A percentile compares a stretch with the other conserved stretches of the same genome.
Evolutionary conservation across 768 basidiomycete genomes (phyloP).

Genomic region (Suillus discolor): DNA sequence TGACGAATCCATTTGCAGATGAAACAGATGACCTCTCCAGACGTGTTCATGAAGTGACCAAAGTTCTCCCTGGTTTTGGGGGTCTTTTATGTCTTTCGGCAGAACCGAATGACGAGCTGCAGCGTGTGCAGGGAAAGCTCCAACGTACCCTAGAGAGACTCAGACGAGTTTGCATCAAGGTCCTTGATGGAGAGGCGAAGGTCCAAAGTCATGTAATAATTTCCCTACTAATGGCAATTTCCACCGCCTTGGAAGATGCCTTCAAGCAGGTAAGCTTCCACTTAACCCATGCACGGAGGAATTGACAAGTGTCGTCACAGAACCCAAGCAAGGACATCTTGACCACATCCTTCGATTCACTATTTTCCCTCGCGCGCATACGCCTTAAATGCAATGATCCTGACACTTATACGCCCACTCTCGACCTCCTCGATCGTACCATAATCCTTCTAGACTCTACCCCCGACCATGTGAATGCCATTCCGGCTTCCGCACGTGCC

Average conservation of each 20-base stretch:
- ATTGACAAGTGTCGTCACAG: constrained; percentile 5
- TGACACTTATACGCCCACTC: constrained; percentile 47
- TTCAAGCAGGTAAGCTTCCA: constrained; percentile 32
- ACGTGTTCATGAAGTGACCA: constrained; percentile 22
- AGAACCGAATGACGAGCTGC: constrained; percentile 35
- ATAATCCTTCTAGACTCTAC: constrained; percentile 25
- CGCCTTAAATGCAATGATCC: constrained; percentile 42
- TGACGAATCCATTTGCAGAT: not conserved
- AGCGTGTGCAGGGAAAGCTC: constrained; percentile 51
- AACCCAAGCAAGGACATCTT: constrained; percentile 36
- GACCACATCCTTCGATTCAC: constrained; percentile 53
- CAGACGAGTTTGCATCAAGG: constrained; percentile 50
- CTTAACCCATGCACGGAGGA: not conserved
- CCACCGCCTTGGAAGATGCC: constrained; percentile 31
- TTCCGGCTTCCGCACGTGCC: constrained; percentile 36
- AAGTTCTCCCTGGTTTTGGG: constrained; percentile 23
- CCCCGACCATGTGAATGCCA: constrained; percentile 11
- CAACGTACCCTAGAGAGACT: constrained; percentile 63
- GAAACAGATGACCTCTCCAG: constrained; percentile 19
- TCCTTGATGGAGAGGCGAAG: constrained; percentile 40
- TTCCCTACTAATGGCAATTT: constrained; percentile 40
- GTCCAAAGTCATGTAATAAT: constrained; percentile 18
- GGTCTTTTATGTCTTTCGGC: constrained; percentile 11
- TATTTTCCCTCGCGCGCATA: constrained; percentile 55
- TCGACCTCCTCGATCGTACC: constrained; percentile 51